These are phyloP conservation scores for Colletotrichum plurivorum DNA, from an alignment of 2,329 filamentous ascomycete genomes.

Conservation along the genomic window DNA sequence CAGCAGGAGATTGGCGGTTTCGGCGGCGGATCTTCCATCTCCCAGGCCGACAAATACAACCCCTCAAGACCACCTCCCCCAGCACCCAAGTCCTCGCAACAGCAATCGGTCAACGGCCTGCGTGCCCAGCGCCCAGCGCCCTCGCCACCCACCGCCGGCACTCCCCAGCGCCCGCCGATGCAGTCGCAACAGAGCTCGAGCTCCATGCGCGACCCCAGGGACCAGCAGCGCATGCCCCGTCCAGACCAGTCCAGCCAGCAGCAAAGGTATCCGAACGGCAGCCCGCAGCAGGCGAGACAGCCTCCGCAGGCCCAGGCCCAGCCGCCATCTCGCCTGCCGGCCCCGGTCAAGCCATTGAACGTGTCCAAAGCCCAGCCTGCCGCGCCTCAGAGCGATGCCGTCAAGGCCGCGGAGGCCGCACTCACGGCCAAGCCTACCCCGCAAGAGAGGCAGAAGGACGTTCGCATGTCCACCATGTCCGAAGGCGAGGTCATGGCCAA, in stretches of 20 bases:
- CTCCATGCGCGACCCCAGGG: constrained; percentile 59
- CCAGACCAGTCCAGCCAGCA: constrained; percentile 61
- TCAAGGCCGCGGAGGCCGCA: constrained; percentile 92
- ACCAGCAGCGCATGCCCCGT: constrained; percentile 61
- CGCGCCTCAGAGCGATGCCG: constrained; percentile 72
- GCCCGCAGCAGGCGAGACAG: constrained; percentile 64
- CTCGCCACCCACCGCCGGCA: constrained; percentile 68
- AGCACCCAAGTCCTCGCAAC: constrained; percentile 73
- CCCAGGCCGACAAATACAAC: constrained; percentile 80
- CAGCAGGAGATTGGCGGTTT: constrained; percentile 91
- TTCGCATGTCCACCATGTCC: constrained; percentile 98
- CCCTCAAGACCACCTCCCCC: constrained; percentile 88
- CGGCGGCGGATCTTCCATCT: constrained; percentile 63
- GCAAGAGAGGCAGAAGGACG: constrained; percentile 86
- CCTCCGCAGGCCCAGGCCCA: constrained; percentile 46
- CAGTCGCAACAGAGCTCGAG: constrained; percentile 65
- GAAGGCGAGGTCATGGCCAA: constrained; percentile 98
- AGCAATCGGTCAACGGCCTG: constrained; percentile 69
- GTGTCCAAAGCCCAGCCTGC: constrained; percentile 75
- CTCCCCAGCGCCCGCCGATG: constrained; percentile 61
- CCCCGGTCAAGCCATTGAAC: constrained; percentile 83
- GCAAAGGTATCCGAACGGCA: constrained; percentile 68
- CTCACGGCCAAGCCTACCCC: constrained; percentile 85
- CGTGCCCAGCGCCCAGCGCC: constrained; percentile 87
- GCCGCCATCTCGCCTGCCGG: constrained; percentile 66